phyloP scores from a whole-genome alignment of 202 grass and related monocot species.

The Alloteropsis angusta region DNA sequence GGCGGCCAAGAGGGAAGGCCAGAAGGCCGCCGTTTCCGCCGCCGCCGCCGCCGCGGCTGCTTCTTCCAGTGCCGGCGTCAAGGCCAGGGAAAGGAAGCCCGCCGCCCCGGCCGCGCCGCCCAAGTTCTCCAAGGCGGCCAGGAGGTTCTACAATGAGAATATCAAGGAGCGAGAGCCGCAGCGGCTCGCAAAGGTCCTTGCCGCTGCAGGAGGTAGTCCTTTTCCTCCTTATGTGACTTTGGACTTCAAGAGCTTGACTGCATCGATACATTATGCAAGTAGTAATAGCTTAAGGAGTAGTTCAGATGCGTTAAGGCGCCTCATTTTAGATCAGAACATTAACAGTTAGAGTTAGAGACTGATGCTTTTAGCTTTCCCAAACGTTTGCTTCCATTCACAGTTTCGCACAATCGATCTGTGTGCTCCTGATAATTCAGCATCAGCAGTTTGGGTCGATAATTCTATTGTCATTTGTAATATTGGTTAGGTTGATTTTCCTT shows the following conservation, averaged over 20 bases:
- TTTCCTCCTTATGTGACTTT: neutral
- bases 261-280: neutral
- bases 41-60: neutral
- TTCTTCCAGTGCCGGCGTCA: neutral
- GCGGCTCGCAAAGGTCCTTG: constrained; percentile 75
- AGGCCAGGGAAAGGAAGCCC: constrained; percentile 24
- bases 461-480: neutral
- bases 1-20: constrained; percentile 38
- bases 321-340: neutral
- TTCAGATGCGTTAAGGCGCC: neutral
- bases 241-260: neutral
- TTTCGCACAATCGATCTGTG: neutral
- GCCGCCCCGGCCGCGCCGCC: constrained; percentile 21
- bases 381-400: neutral
- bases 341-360: neutral
- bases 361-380: neutral
- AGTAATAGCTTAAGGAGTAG: neutral
- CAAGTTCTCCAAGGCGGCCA: constrained; percentile 92
- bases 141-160: constrained; percentile 88
- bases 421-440: neutral
- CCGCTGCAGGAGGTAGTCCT: constrained; percentile 64
- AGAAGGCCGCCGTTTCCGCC: neutral
- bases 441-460: neutral
- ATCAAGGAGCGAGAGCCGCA: constrained; percentile 45
- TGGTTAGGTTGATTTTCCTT: neutral